phyloP scores from a whole-genome alignment of 1,284 basidiomycete genomes.

The Leccinum fallax region DNA sequence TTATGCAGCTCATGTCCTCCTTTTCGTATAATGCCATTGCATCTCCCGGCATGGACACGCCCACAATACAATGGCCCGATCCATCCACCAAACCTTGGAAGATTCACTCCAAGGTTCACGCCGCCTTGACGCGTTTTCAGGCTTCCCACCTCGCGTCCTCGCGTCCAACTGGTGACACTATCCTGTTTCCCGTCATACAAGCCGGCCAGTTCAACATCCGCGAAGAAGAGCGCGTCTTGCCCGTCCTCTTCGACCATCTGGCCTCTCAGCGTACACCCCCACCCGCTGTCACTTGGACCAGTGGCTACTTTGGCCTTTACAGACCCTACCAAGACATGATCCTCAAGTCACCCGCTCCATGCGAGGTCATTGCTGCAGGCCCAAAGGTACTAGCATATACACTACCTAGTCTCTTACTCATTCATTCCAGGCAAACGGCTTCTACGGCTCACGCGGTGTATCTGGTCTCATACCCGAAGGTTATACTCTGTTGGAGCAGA shows the following conservation, averaged over 20 bases:
- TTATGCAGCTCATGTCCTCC: constrained; percentile 67
- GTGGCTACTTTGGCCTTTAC: constrained; percentile 93
- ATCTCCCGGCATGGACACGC: constrained; percentile 32
- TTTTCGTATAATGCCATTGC: constrained; percentile 68
- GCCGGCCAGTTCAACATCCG: constrained; percentile 81
- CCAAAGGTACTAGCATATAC: constrained; percentile 64
- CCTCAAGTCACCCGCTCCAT: constrained; percentile 61
- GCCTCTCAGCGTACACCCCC: constrained; percentile 22
- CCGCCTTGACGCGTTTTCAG: constrained; percentile 55
- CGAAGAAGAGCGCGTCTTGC: constrained; percentile 76
- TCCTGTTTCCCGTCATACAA: constrained; percentile 82
- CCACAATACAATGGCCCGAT: constrained; percentile 62
- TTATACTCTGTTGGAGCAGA: constrained; percentile 87
- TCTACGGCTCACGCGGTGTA: constrained; percentile 86
- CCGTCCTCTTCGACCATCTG: constrained; percentile 57
- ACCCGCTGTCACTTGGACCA: constrained; percentile 77
- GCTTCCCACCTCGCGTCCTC: constrained; percentile 37
- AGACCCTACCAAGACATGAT: constrained; percentile 79
- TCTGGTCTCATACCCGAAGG: constrained; percentile 94
- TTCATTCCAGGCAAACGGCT: constrained; percentile 83
- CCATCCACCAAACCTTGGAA: constrained; percentile 56
- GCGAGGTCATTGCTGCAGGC: constrained; percentile 82
- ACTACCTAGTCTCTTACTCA: constrained; percentile 13
- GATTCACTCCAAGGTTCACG: constrained; percentile 55
- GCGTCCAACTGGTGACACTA: constrained; percentile 45